Evolutionary conservation across 441 rosid genomes (phyloP).

Genomic region (Gossypium davidsonii): DNA sequence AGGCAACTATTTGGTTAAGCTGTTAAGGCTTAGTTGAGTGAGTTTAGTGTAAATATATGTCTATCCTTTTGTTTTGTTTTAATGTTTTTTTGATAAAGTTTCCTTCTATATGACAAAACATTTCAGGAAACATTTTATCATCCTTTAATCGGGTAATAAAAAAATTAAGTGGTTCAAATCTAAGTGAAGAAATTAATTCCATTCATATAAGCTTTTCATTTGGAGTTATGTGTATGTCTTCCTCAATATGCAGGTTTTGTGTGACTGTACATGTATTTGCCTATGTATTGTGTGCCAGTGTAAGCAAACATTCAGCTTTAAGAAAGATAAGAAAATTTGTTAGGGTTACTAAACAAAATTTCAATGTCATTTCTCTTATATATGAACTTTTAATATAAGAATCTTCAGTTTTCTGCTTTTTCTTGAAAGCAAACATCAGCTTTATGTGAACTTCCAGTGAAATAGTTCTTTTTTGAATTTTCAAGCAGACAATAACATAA

Average conservation of each 20-base stretch:
- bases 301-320: too few species aligned
- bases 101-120: not conserved
- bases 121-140: not conserved
- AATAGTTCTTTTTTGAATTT: not conserved
- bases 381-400: not conserved
- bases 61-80: not conserved
- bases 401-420: not conserved
- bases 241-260: not conserved
- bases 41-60: not conserved
- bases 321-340: too few species aligned
- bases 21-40: not conserved
- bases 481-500: not conserved
- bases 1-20: not conserved
- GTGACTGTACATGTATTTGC: not conserved
- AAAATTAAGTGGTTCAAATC: not conserved
- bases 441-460: not conserved
- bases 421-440: not conserved
- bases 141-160: not conserved
- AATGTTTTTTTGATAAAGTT: too few species aligned
- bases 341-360: too few species aligned
- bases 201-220: not conserved
- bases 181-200: not conserved
- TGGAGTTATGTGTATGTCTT: not conserved
- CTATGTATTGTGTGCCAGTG: too few species aligned
- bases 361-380: too few species aligned